Conservation (phyloP, 768 basidiomycete species). For the Chalciporus pseudorubinellus region DNA sequence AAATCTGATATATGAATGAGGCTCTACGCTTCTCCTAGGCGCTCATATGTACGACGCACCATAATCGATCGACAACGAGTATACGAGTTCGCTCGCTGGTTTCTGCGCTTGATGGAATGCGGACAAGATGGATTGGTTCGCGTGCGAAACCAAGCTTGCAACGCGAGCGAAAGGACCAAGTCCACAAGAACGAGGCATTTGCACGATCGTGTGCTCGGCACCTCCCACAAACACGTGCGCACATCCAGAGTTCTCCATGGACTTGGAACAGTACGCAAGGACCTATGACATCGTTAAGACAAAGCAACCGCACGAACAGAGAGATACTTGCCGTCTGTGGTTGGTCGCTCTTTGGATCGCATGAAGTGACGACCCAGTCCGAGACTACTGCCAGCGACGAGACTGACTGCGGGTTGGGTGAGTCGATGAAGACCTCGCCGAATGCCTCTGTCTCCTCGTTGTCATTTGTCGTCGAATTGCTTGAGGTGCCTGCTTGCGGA, state of each 20-base stretch:
- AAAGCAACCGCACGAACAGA: not conserved
- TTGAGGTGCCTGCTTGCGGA: not conserved
- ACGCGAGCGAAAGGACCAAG: not conserved
- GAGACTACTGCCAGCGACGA: not conserved
- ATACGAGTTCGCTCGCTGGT: not conserved
- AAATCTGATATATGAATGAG: not conserved
- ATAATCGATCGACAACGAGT: not conserved
- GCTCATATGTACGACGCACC: not conserved
- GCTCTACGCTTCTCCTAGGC: not conserved
- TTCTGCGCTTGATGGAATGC: not conserved
- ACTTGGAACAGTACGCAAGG: not conserved
- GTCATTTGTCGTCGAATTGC: not conserved
- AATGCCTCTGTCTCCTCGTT: not conserved
- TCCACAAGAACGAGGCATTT: not conserved
- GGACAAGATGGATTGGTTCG: not conserved
- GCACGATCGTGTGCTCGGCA: not conserved
- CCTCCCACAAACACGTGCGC: not conserved
- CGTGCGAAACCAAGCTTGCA: not conserved
- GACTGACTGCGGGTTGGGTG: not conserved
- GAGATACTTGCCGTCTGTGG: not conserved
- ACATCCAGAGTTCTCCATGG: not conserved
- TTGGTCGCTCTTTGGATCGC: not conserved
- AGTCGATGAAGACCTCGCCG: not conserved
- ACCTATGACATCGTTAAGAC: not conserved
- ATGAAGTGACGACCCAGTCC: not conserved